Percentiles rank a stretch among this genome's conserved stretches.
These are phyloP conservation scores for Trypanosoma lewisi DNA, from an alignment of 208 protist genomes.

Conservation along the genomic window DNA sequence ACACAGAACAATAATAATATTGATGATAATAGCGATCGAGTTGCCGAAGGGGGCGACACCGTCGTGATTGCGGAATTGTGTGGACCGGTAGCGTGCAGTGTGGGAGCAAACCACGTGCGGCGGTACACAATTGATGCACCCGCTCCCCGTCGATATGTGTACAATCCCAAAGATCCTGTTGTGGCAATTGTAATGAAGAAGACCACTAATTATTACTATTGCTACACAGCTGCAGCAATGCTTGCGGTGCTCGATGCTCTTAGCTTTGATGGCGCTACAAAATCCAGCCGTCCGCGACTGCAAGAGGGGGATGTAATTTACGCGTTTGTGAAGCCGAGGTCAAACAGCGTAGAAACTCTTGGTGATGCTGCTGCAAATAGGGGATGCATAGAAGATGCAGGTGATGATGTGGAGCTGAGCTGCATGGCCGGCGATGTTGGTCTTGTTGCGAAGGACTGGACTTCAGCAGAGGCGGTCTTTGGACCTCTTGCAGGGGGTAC, in stretches of 20 bases:
- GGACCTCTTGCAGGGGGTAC: slow-evolving; percentile 68
- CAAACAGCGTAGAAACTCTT: neutral
- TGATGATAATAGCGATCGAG: neutral
- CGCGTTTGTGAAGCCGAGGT: slow-evolving; percentile 55
- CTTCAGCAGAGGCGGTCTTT: slow-evolving; percentile 73
- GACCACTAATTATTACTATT: slow-evolving; percentile 61
- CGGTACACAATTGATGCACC: slow-evolving; percentile 55
- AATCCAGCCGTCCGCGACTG: slow-evolving; percentile 67
- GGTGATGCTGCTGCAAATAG: neutral
- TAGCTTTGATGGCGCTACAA: slow-evolving; percentile 85
- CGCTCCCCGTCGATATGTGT: slow-evolving; percentile 55
- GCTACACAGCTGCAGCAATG: slow-evolving; percentile 46
- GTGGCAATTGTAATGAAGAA: slow-evolving; percentile 62
- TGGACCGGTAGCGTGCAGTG: slow-evolving; percentile 36
- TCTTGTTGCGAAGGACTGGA: slow-evolving; percentile 79
- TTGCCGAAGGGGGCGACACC: slow-evolving; percentile 4
- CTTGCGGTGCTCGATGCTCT: slow-evolving; percentile 66
- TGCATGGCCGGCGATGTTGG: slow-evolving; percentile 74
- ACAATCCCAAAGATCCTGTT: slow-evolving; percentile 57
- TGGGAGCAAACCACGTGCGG: slow-evolving; percentile 26
- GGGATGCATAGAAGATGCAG: neutral
- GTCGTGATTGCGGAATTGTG: slow-evolving; percentile 62
- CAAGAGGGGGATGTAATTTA: slow-evolving; percentile 77
- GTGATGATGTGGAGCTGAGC: slow-evolving; percentile 61
- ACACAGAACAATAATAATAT: neutral